phyloP scores from a whole-genome alignment of 208 protist species.

The Leishmania martiniquensis region DNA sequence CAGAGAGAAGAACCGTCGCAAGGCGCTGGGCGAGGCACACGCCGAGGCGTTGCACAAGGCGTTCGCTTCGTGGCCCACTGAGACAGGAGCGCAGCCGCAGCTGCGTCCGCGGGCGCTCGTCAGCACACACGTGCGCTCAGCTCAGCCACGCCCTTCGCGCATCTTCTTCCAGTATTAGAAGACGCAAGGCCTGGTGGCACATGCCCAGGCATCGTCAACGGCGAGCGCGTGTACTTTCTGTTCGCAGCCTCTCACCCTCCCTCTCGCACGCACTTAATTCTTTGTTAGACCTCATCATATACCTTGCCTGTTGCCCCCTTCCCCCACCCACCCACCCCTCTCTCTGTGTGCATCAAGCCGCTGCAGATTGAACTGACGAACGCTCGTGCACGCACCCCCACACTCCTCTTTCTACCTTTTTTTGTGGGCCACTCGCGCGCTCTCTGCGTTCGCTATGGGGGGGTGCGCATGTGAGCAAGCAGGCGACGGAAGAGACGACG shows the following conservation, averaged over 20 bases:
- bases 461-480: not conserved
- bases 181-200: not conserved
- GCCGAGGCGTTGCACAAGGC: not conserved
- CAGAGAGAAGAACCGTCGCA: constrained; percentile 34
- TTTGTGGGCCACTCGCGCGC: not conserved
- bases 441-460: not conserved
- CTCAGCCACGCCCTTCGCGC: not conserved
- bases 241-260: not conserved
- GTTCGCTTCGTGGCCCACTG: not conserved
- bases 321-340: not conserved
- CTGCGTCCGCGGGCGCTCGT: not conserved
- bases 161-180: constrained; percentile 12
- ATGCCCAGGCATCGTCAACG: not conserved
- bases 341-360: too few species aligned
- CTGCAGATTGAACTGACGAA: not conserved
- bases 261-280: not conserved
- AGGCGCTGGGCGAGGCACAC: not conserved
- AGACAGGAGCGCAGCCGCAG: not conserved
- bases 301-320: not conserved
- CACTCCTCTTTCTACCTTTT: not conserved
- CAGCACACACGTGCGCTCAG: not conserved
- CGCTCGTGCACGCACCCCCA: not conserved
- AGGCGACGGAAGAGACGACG: not conserved
- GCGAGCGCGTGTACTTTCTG: not conserved
- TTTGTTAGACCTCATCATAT: not conserved